A percentile compares a stretch with the other conserved stretches of the same genome.
These are phyloP conservation scores for Eustoma russellianum DNA, from an alignment of 257 asterid genomes.

Conservation along the genomic window DNA sequence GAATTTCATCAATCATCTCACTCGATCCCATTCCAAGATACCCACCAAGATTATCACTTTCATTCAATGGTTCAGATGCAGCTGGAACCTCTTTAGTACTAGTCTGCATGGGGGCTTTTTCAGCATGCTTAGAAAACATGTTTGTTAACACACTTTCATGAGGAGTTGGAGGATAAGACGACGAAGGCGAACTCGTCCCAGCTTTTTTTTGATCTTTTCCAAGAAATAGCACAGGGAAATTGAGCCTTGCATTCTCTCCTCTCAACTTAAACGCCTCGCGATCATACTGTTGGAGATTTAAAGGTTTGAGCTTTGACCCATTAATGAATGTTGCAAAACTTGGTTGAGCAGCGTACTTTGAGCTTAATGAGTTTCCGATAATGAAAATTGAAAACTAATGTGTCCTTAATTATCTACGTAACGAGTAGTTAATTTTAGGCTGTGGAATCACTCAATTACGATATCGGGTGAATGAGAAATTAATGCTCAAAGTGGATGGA, in stretches of 20 bases:
- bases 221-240: conserved; percentile 66
- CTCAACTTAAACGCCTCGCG: conserved; percentile 80
- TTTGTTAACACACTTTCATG: conserved; percentile 5
- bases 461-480: no score
- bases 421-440: no score
- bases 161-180: conserved; percentile 15
- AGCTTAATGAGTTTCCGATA: no score
- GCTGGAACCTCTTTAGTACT: conserved; percentile 12
- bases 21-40: conserved; percentile 24
- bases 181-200: conserved; percentile 5
- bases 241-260: conserved; percentile 81
- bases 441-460: no score
- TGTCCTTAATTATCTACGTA: no score
- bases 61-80: background rate
- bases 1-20: conserved; percentile 19
- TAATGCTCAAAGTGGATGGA: no score
- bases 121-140: background rate
- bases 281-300: no score
- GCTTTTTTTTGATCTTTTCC: conserved; percentile 31
- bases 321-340: no score
- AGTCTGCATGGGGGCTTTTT: conserved; percentile 7
- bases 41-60: conserved; percentile 17
- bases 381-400: no score
- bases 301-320: no score
- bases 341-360: no score